These are phyloP conservation scores for Pseudophaeomoniella oleicola DNA, from an alignment of 2,329 filamentous ascomycete species.

Conservation along the genomic window DNA sequence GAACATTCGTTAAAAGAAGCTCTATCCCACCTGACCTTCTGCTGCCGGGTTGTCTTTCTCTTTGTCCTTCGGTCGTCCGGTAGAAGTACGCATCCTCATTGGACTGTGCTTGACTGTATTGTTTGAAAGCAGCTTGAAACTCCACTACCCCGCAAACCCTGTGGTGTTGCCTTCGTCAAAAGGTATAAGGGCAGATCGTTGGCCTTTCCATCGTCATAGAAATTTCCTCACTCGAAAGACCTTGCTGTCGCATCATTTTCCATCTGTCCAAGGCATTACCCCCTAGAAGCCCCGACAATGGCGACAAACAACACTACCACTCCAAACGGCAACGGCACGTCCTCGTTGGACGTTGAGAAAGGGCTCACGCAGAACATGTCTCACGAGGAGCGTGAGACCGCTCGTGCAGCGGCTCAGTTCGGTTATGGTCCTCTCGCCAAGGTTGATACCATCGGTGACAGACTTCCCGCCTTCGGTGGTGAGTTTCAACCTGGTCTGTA, in stretches of 20 bases:
- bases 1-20: background rate
- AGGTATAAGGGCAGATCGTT: background rate
- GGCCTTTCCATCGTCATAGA: background rate
- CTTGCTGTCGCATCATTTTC: background rate
- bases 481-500: conserved; percentile 59
- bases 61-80: background rate
- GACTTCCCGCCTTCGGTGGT: conserved; percentile 51
- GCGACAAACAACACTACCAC: background rate
- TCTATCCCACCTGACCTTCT: background rate
- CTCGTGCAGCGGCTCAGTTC: conserved; percentile 29
- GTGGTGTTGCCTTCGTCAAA: too few species aligned
- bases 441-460: conserved; percentile 28
- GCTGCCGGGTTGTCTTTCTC: background rate
- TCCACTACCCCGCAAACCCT: conserved; percentile 2
- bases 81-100: background rate
- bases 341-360: conserved; percentile 4
- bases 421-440: conserved; percentile 38
- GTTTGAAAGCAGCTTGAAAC: background rate
- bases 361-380: conserved; percentile 18
- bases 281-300: background rate
- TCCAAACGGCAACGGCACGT: conserved; percentile 4
- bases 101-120: background rate
- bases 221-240: background rate
- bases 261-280: too few species aligned
- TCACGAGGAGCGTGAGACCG: conserved; percentile 28